These are phyloP conservation scores for Elsinoe australis DNA, from an alignment of 2,329 filamentous ascomycete species.

Conservation along the genomic window DNA sequence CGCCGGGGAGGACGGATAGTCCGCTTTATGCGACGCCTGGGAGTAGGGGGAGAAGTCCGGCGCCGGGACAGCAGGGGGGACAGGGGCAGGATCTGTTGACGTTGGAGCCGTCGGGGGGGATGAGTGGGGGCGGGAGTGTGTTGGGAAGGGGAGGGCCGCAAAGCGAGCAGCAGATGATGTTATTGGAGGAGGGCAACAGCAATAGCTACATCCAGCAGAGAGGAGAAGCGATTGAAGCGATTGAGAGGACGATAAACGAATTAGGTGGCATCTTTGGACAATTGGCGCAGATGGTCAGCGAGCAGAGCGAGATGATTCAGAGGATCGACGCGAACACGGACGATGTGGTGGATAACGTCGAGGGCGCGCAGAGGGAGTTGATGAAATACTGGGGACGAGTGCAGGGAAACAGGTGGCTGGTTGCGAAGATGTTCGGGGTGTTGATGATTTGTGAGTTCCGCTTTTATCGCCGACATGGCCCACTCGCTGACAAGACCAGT, in stretches of 20 bases:
- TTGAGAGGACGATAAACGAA: slow-evolving; percentile 90
- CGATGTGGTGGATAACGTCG: slow-evolving; percentile 96
- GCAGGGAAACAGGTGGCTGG: slow-evolving; percentile 89
- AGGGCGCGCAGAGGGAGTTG: slow-evolving; percentile 87
- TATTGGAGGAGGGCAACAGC: slow-evolving; percentile 88
- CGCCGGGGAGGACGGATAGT: slow-evolving; percentile 37
- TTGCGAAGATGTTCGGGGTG: slow-evolving; percentile 77
- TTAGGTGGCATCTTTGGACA: slow-evolving; percentile 90
- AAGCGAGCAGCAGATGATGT: slow-evolving; percentile 76
- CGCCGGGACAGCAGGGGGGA: slow-evolving; percentile 25
- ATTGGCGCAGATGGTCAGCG: slow-evolving; percentile 90
- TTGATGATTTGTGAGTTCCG: slow-evolving; percentile 71
- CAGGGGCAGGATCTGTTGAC: slow-evolving; percentile 62
- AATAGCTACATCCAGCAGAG: slow-evolving; percentile 90
- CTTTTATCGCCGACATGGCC: background rate
- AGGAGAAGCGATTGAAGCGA: slow-evolving; percentile 92
- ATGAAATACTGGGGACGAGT: slow-evolving; percentile 96
- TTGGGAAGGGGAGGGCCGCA: slow-evolving; percentile 45
- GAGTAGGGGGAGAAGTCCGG: slow-evolving; percentile 49
- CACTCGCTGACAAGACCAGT: slow-evolving; percentile 21
- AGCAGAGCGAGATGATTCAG: slow-evolving; percentile 97
- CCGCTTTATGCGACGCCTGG: slow-evolving; percentile 53
- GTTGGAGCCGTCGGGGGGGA: slow-evolving; percentile 62
- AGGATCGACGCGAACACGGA: slow-evolving; percentile 96
- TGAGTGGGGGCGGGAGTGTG: slow-evolving; percentile 37